Conservation (phyloP, 2,329 filamentous ascomycete species). For the Nemania sp. region DNA sequence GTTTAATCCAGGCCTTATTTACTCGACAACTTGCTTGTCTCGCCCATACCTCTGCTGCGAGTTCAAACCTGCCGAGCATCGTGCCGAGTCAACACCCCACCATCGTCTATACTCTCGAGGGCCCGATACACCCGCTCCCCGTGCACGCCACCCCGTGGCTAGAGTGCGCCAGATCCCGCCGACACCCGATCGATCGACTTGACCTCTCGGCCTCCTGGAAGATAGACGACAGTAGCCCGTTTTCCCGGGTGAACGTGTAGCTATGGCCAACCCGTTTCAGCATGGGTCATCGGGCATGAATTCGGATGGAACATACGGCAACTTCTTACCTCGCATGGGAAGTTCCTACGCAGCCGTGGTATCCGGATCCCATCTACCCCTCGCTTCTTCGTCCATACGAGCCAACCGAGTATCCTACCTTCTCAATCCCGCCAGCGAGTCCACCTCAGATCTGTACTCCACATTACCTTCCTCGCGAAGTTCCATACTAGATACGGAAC, state of each 20-base stretch:
- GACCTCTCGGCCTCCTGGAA: constrained; percentile 4
- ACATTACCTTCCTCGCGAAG: constrained; percentile 44
- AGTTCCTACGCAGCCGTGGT: constrained; percentile 59
- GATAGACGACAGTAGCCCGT: constrained; percentile 13
- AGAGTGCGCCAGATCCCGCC: neutral
- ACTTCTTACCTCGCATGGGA: constrained; percentile 52
- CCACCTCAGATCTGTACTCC: constrained; percentile 50
- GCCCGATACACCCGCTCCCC: constrained; percentile 11
- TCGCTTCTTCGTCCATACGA: constrained; percentile 48
- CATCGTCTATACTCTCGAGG: neutral
- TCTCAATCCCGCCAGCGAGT: constrained; percentile 61
- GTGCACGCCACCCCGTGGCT: constrained; percentile 1
- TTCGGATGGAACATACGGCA: constrained; percentile 51
- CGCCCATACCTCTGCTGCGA: constrained; percentile 1
- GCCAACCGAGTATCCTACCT: constrained; percentile 65
- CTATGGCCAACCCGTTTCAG: constrained; percentile 60
- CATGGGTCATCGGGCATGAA: constrained; percentile 52
- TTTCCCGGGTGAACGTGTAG: constrained; percentile 30
- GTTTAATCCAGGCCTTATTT: constrained; percentile 8
- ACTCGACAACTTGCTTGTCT: neutral
- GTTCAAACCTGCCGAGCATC: neutral
- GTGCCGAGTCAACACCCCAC: neutral
- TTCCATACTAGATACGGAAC: constrained; percentile 53
- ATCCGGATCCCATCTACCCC: constrained; percentile 50
- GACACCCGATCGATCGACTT: constrained; percentile 9